Base-by-base conservation (phyloP, 106 monocot species). In the Dactylorhiza incarnata region DNA sequence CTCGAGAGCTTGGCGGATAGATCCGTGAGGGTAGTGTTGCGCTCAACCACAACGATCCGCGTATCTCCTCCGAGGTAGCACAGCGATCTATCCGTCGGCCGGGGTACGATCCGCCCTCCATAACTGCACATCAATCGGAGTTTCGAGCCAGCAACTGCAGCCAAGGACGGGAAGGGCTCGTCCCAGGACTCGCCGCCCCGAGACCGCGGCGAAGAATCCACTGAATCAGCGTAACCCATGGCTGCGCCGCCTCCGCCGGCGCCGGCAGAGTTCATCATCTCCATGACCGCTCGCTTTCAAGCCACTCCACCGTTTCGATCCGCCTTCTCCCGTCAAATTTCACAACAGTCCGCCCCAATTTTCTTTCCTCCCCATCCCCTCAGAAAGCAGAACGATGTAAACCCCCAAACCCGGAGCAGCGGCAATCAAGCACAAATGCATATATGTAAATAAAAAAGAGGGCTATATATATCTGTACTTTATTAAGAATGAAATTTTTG, bases 31-130 rank as follows among this genome's bases (percentile, higher is more conserved):
- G 87, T 81, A 47, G 91, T 72, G 78, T 83, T 76, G 68, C 93
- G 89, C n/a, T 97, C 96, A 24, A 97, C 78, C 23, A 86, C 87
- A 8, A 97, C 86, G 81, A 97, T 93, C 20, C 96, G 79, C 14
- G 96, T 97, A 14, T 97, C 96, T 52, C 96, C 96, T 71, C 93
- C 93, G 67, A 97, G 93, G 78, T 97, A 97, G 81, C 96, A 93
- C 55, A 97, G 93, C 6, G 91, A 81, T 71, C 84, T 87, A 74
- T 97, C 96, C 29, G 93, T 93, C 8, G 96, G 93, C 5, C 96
- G 91, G 46, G 96, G 96, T 10, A 91, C 91, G 76, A 97, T 97
- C 50, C 91, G 93, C 7, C 96, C 96, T 66, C 93, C 93, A 66
- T 87, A 97, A 84, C 93, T 93, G 81, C 96, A 97, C 96, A 97